These are phyloP conservation scores for Annulohypoxylon moriforme DNA, from an alignment of 495 filamentous ascomycete genomes.

Conservation along the genomic window DNA sequence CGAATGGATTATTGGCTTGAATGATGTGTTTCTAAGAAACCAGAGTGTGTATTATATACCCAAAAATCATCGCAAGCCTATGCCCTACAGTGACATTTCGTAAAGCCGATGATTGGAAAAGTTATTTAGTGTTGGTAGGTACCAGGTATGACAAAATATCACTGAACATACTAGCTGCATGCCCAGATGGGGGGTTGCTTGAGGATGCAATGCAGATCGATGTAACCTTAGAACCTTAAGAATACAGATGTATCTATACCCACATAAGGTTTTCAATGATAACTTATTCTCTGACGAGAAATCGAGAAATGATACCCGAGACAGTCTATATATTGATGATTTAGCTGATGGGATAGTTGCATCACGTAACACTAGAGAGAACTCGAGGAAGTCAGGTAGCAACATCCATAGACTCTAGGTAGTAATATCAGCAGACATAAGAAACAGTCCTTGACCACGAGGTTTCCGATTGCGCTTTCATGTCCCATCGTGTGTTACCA, in stretches of 20 bases:
- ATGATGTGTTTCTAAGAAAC: neutral
- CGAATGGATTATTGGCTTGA: neutral
- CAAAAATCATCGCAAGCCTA: too few relatives aligned
- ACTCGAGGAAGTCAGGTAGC: neutral
- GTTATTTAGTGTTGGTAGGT: neutral
- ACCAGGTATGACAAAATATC: neutral
- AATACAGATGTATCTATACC: too few relatives aligned
- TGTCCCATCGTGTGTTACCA: neutral
- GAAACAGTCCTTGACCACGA: neutral
- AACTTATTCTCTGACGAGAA: too few relatives aligned
- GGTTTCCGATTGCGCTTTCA: neutral
- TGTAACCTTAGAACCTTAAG: too few relatives aligned
- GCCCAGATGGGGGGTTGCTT: too few relatives aligned
- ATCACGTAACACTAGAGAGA: neutral
- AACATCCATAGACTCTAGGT: neutral
- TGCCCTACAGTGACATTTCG: too few relatives aligned
- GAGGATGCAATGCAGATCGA: conserved; percentile 13
- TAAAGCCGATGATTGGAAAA: neutral
- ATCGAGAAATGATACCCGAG: too few relatives aligned
- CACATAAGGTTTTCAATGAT: too few relatives aligned
- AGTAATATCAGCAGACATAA: neutral
- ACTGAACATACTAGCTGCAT: too few relatives aligned
- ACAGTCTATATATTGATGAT: neutral
- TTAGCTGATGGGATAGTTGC: neutral
- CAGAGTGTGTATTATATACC: neutral